A percentile compares a stretch with the other conserved stretches of the same genome.
phyloP scores from a whole-genome alignment of 2,329 filamentous ascomycete species.

The Beauveria sp. region DNA sequence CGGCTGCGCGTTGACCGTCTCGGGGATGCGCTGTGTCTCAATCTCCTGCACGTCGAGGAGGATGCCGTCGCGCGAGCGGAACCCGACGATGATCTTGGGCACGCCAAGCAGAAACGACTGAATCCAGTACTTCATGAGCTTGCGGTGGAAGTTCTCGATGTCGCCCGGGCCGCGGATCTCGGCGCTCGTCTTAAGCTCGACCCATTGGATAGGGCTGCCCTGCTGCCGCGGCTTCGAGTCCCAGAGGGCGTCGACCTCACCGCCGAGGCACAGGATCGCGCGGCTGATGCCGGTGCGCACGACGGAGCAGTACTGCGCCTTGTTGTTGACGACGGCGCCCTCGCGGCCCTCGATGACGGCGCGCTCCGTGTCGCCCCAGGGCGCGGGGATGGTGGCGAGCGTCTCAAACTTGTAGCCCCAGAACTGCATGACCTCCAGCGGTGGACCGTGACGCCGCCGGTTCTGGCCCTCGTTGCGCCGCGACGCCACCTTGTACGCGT shows the following conservation, averaged over 20 bases:
- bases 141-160: constrained; percentile 71
- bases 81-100: constrained; percentile 85
- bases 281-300: constrained; percentile 81
- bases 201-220: constrained; percentile 73
- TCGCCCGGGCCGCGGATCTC: constrained; percentile 62
- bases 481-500: constrained; percentile 60
- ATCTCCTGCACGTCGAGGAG: constrained; percentile 69
- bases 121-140: constrained; percentile 93
- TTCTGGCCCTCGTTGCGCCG: constrained; percentile 42
- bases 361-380: constrained; percentile 65
- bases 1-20: constrained; percentile 59
- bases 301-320: constrained; percentile 91
- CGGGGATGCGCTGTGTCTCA: constrained; percentile 70
- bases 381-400: constrained; percentile 63
- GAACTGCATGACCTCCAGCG: constrained; percentile 79
- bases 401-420: constrained; percentile 99
- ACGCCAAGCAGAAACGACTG: constrained; percentile 93
- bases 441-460: constrained; percentile 29
- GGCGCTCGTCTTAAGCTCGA: constrained; percentile 88
- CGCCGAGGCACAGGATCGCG: constrained; percentile 69
- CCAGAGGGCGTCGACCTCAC: constrained; percentile 91
- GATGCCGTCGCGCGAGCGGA: constrained; percentile 65
- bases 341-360: constrained; percentile 74
- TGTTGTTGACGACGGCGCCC: constrained; percentile 69
- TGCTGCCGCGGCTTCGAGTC: constrained; percentile 65